Evolutionary conservation across 345 rosid genomes (phyloP).

Genomic region (Pistacia vera): DNA sequence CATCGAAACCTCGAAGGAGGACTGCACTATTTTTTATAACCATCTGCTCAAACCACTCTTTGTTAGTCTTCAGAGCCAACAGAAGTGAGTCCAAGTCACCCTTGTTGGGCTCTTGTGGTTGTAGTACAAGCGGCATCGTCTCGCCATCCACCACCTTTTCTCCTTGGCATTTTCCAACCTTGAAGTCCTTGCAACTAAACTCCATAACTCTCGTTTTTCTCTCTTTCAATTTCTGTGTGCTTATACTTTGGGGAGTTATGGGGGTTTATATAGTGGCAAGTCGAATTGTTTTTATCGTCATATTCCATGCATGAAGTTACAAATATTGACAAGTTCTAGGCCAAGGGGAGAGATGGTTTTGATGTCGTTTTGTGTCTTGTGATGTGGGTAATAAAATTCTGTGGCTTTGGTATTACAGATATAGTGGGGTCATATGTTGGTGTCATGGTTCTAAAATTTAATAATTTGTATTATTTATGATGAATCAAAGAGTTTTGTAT

Average conservation of each 20-base stretch:
- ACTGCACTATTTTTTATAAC: constrained; percentile 63
- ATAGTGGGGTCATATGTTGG: too few relatives aligned
- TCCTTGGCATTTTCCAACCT: constrained; percentile 58
- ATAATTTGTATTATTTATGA: too few relatives aligned
- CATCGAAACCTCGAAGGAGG: constrained; percentile 55
- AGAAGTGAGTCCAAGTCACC: constrained; percentile 35
- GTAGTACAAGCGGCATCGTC: constrained; percentile 52
- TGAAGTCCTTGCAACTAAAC: constrained; percentile 44
- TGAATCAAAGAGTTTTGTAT: too few relatives aligned
- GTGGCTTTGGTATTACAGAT: too few relatives aligned
- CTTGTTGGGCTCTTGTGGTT: constrained; percentile 36
- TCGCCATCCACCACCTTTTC: constrained; percentile 71
- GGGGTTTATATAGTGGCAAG: constrained; percentile 18
- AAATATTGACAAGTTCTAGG: too few relatives aligned
- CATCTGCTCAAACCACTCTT: constrained; percentile 64
- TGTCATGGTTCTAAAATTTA: too few relatives aligned
- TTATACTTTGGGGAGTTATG: background rate
- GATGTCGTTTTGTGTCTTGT: too few relatives aligned
- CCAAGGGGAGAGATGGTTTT: too few relatives aligned
- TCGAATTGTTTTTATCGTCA: background rate
- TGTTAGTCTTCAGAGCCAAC: constrained; percentile 37
- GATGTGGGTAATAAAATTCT: too few relatives aligned
- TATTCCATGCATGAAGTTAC: too few relatives aligned
- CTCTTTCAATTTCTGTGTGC: background rate
- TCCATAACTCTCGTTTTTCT: constrained; percentile 31